Evolutionary conservation across 352 stramenopile genomes (phyloP).

Genomic region (Globisporangium parvum): DNA sequence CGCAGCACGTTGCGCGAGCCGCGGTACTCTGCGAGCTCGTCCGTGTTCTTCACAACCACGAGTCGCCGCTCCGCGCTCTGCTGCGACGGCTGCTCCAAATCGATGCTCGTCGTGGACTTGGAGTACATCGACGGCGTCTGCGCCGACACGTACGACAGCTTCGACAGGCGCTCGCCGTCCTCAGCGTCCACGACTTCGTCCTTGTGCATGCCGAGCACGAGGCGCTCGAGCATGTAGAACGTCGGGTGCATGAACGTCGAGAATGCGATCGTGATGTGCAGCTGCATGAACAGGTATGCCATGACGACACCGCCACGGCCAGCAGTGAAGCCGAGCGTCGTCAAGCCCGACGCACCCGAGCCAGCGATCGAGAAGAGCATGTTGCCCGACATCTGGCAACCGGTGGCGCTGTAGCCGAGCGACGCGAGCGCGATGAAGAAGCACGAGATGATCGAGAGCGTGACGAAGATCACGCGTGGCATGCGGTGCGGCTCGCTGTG

Average conservation of each 20-base stretch:
- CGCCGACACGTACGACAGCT: background rate
- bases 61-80: conserved; percentile 7
- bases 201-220: conserved; percentile 61
- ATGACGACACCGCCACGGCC: too few species aligned
- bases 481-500: too few species aligned
- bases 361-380: conserved; percentile 5
- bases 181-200: conserved; percentile 14
- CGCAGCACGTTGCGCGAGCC: background rate
- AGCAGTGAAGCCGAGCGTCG: too few species aligned
- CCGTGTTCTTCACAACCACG: background rate
- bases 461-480: too few species aligned
- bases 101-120: conserved; percentile 11
- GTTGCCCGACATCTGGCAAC: too few species aligned
- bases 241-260: conserved; percentile 38
- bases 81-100: background rate
- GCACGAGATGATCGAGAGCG: background rate
- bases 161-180: conserved; percentile 1
- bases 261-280: conserved; percentile 23
- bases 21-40: too few species aligned
- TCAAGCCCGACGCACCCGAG: background rate
- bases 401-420: too few species aligned
- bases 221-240: conserved; percentile 55
- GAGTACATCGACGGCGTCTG: conserved; percentile 14
- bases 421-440: conserved; percentile 26
- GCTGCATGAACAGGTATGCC: too few species aligned